A percentile compares a stretch with the other conserved stretches of the same genome.
phyloP scores from a whole-genome alignment of 371 early-diverging fungal species.

The Lichtheimia ornata region DNA sequence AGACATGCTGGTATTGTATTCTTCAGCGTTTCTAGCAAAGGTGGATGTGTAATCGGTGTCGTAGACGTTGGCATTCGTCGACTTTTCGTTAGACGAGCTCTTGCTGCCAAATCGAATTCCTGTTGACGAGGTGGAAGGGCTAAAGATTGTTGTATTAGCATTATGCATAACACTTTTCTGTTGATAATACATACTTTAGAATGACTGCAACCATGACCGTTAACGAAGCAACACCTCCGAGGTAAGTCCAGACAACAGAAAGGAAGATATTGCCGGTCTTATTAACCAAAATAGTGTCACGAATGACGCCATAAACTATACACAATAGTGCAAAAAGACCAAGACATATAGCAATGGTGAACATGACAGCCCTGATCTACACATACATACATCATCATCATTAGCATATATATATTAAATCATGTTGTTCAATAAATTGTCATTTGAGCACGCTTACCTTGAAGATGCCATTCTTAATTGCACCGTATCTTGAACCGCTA shows the following conservation, averaged over 20 bases:
- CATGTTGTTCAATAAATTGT: not conserved
- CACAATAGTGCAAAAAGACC: slow-evolving; percentile 15
- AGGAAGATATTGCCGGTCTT: slow-evolving; percentile 16
- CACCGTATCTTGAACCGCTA: slow-evolving; percentile 12
- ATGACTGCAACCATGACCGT: not conserved
- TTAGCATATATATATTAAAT: not conserved
- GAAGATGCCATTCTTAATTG: slow-evolving; percentile 27
- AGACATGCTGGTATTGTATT: no score
- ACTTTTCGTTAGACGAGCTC: no score
- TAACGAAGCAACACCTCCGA: slow-evolving; percentile 2
- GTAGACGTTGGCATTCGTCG: no score
- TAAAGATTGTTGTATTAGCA: no score
- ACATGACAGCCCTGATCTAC: slow-evolving; percentile 20
- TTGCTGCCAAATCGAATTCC: no score
- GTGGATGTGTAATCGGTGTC: no score
- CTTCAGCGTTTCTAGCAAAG: no score
- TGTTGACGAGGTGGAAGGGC: no score
- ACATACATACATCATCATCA: not conserved
- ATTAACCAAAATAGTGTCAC: slow-evolving; percentile 19
- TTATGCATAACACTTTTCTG: no score
- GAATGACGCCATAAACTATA: slow-evolving; percentile 21
- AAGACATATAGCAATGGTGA: slow-evolving; percentile 15
- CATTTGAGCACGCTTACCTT: slow-evolving; percentile 13
- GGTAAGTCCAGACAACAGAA: slow-evolving; percentile 22
- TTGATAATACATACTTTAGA: not conserved